Percentiles rank a stretch among this genome's conserved stretches.
phyloP scores from a whole-genome alignment of 2,329 filamentous ascomycete genomes.

The Venturia nashicola region DNA sequence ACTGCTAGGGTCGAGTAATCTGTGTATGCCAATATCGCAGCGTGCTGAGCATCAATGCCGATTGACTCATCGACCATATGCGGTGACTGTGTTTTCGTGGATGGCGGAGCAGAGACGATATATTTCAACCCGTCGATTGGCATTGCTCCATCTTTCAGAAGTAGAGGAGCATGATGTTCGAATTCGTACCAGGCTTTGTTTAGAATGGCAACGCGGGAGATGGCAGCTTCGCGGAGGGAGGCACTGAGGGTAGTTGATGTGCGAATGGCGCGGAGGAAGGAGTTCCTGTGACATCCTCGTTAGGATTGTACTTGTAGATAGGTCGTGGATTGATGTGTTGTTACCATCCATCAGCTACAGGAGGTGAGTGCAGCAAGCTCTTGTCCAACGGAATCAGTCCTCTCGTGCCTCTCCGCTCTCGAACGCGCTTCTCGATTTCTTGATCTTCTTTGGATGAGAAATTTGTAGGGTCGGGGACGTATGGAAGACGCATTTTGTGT shows the following conservation, averaged over 20 bases:
- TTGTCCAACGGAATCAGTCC: constrained; percentile 41
- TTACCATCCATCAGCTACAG: constrained; percentile 43
- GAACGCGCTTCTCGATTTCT: constrained; percentile 37
- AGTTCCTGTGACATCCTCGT: constrained; percentile 28
- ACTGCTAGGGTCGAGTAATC: constrained; percentile 76
- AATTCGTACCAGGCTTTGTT: constrained; percentile 82
- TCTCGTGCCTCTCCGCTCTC: constrained; percentile 36
- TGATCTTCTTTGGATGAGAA: constrained; percentile 35
- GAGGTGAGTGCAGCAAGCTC: constrained; percentile 41
- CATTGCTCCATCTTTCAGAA: constrained; percentile 48
- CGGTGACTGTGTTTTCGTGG: background rate
- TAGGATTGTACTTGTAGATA: background rate
- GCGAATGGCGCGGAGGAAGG: constrained; percentile 43
- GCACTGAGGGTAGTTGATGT: constrained; percentile 37
- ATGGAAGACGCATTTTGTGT: constrained; percentile 39
- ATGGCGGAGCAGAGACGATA: constrained; percentile 16
- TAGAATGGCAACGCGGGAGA: constrained; percentile 67
- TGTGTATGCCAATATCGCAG: constrained; percentile 56
- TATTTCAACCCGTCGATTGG: constrained; percentile 34
- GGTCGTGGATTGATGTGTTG: constrained; percentile 3
- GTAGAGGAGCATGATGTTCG: constrained; percentile 59
- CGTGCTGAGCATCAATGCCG: constrained; percentile 8
- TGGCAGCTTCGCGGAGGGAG: constrained; percentile 60
- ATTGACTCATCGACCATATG: background rate
- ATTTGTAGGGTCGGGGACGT: constrained; percentile 38